phyloP scores from a whole-genome alignment of 768 basidiomycete genomes.

The Boletus tomentosulus region DNA sequence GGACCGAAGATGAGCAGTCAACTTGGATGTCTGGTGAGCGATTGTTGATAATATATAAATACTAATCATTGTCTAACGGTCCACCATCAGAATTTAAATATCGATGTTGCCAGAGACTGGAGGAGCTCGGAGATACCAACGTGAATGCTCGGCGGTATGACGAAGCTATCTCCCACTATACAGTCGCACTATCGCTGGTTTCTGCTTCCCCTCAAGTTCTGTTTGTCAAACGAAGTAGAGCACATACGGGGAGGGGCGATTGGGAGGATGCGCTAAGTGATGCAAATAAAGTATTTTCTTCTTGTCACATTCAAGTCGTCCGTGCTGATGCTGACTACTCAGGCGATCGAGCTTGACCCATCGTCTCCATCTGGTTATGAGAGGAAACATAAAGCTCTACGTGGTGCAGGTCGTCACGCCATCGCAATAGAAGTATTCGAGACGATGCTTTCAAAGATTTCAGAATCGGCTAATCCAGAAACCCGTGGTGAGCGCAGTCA shows the following conservation, averaged over 20 bases:
- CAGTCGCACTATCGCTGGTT: neutral
- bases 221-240: conserved; percentile 7
- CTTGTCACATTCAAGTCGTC: neutral
- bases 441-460: conserved; percentile 9
- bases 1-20: neutral
- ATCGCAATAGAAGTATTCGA: conserved; percentile 2
- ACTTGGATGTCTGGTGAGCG: conserved; percentile 3
- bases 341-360: conserved; percentile 10
- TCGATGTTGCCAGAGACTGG: neutral
- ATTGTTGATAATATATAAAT: neutral
- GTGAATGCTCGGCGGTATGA: neutral
- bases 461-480: neutral
- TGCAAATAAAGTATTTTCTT: conserved; percentile 4
- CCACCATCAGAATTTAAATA: neutral
- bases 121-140: neutral
- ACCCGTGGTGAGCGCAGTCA: neutral
- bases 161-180: conserved; percentile 7
- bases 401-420: neutral
- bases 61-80: neutral
- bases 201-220: neutral
- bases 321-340: neutral
- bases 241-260: neutral
- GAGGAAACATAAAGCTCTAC: conserved; percentile 6
- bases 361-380: conserved; percentile 10
- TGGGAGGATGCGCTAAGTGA: conserved; percentile 7